Base-by-base conservation (phyloP, 257 asterid species). In the Nicotiana noctiflora region DNA sequence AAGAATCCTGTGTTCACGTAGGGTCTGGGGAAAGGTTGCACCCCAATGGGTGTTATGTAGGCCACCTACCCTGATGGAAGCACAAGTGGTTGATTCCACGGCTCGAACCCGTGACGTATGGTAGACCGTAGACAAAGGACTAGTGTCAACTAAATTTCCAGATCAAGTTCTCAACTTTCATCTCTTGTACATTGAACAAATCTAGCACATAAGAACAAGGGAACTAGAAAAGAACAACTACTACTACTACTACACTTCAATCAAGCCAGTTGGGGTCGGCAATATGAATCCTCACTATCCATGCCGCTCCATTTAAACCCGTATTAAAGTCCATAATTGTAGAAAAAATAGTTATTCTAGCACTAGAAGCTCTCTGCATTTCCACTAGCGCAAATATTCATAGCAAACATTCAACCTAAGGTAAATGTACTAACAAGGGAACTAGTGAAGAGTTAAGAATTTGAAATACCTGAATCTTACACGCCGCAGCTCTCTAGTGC, bases 401-500 rank as follows among this genome's bases (percentile, higher is more conserved):
- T 51, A 21, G 65, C 17, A 9, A 60, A 60, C 31, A 21, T 19
- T 13, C 2, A 17, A 53, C 19, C 34, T 70, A 40, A 40, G 19
- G 56, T 19, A 40, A 19, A 37, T 8, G 11, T 29, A 68, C 32
- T 5, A 40, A 68, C 32, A 8, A 19, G 77, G 60, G 77, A 46
- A 9, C 21, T 44, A 72, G 77, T 13, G 15, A 72, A 46, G 40
- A 13, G 40, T 7, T 13, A 19, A 2, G 67, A 37, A n/a, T n/a
- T 6, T 67, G 17, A 11, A n/a, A 17, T 88, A 96, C 99, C 99
- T 92, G 96, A 96, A 96, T 83, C 99, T 89, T 82, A 96, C 98
- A 23, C 99, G 94, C 2, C 99, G 89, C 10, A 96, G 93, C 89
- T 94, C 99, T 81, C 99, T 85, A 2, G 98, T 90, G 52, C 99